Base-by-base conservation (phyloP, 2,329 filamentous ascomycete genomes). In the Helminthosporium solani region DNA sequence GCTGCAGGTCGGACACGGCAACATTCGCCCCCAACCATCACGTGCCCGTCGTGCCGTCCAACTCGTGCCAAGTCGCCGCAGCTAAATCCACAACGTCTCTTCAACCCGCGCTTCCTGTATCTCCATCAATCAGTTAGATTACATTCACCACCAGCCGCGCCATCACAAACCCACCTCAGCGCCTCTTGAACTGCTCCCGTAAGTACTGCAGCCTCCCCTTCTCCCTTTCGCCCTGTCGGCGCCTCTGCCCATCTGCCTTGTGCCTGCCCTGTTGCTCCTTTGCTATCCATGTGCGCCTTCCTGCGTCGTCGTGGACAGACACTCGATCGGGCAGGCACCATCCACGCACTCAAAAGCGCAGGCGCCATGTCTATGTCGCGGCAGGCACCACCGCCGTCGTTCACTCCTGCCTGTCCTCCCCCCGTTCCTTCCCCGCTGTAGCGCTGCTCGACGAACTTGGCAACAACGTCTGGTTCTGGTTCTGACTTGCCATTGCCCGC, bases 91-190 rank as follows among this genome's bases (percentile, higher is more conserved):
- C 54, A 52, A 52, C 64, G 60, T 68, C 64, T 67, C 61, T 63
- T 66, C 64, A 57, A 61, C 58, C 63, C 61, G 64, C 64, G 60
- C 65, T 60, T 63, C 61, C 61, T 61, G 64, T 63, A 64, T 66
- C n/a, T n/a, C n/a, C n/a, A n/a, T n/a, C n/a, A n/a, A 68, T 67
- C 66, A 64, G 61, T 66, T 67, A 70, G 60, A 69, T 59, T 60
- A 57, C 67, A 63, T 61, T 62, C 46, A 63, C 64, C 57, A 60
- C 55, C 57, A 58, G 60, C 52, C 56, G 54, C 60, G 54, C 61
- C 65, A 68, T 68, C 63, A 54, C 58, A 58, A 63, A 63, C 61
- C n/a, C 53, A 59, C 62, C 49, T 50, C 60, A 47, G 57, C 47
- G 58, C 58, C 63, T 68, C 63, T 67, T 66, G 64, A 64, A 62